phyloP scores from a whole-genome alignment of 2,329 filamentous ascomycete genomes.

The Anthostomella pinea region DNA sequence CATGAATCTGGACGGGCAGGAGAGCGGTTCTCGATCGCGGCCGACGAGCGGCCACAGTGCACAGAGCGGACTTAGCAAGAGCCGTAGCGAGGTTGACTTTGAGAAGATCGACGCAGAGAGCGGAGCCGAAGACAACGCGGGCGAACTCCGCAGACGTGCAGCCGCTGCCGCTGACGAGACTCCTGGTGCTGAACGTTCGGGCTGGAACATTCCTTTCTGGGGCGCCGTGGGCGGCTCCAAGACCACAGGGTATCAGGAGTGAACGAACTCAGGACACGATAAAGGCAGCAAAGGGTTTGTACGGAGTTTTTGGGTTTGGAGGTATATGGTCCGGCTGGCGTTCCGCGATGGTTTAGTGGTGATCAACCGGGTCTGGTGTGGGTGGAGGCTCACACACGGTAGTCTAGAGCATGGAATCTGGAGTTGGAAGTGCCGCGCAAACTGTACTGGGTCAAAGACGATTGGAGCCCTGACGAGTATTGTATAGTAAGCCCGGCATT shows the following conservation, averaged over 20 bases:
- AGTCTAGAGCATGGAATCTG: too few relatives aligned
- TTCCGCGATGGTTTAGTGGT: too few relatives aligned
- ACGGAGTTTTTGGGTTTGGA: too few relatives aligned
- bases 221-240: conserved; percentile 16
- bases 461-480: too few relatives aligned
- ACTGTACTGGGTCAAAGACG: too few relatives aligned
- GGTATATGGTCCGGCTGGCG: too few relatives aligned
- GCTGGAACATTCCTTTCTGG: conserved; percentile 30
- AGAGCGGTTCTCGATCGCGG: conserved; percentile 38
- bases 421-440: too few relatives aligned
- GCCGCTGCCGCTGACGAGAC: conserved; percentile 18
- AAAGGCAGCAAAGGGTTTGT: too few relatives aligned
- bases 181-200: conserved; percentile 20
- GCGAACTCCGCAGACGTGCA: conserved; percentile 30
- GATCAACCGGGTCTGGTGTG: too few relatives aligned
- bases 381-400: too few relatives aligned
- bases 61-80: conserved; percentile 67
- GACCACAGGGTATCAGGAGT: conserved; percentile 26
- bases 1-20: conserved; percentile 31
- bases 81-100: conserved; percentile 83
- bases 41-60: conserved; percentile 47
- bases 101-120: conserved; percentile 82
- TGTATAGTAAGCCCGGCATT: too few relatives aligned
- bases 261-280: too few relatives aligned
- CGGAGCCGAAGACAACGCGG: conserved; percentile 51